Evolutionary conservation across 306 rosid species (phyloP).

Genomic region (Quercus glauca): DNA sequence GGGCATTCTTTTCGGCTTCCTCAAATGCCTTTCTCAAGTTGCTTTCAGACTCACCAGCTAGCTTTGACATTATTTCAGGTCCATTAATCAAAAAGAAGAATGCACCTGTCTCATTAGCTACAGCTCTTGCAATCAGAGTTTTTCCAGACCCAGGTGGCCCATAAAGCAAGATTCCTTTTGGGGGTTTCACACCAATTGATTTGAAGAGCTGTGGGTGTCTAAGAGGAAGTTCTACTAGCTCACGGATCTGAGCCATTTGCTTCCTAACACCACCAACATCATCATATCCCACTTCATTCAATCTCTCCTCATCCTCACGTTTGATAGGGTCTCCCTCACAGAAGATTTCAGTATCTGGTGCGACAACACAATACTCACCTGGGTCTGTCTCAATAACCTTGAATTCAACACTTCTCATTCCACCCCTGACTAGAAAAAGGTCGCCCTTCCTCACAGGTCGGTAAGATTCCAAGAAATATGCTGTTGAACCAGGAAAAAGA

Average conservation of each 20-base stretch:
- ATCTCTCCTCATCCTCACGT: slow-evolving; percentile 64
- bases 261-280: slow-evolving; percentile 78
- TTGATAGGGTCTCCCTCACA: slow-evolving; percentile 66
- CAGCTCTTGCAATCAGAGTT: slow-evolving; percentile 65
- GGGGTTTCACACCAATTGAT: slow-evolving; percentile 71
- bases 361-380: slow-evolving; percentile 60
- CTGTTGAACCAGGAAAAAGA: slow-evolving; percentile 23
- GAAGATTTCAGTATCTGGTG: slow-evolving; percentile 65
- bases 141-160: slow-evolving; percentile 80
- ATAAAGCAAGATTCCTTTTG: slow-evolving; percentile 68
- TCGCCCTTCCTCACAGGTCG: slow-evolving; percentile 64
- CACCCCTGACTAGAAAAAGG: slow-evolving; percentile 58
- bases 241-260: slow-evolving; percentile 82
- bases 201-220: slow-evolving; percentile 75
- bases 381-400: slow-evolving; percentile 62
- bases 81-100: slow-evolving; percentile 70
- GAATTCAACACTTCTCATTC: slow-evolving; percentile 64
- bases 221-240: slow-evolving; percentile 69
- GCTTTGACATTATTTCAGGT: slow-evolving; percentile 72
- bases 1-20: slow-evolving; percentile 74
- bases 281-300: slow-evolving; percentile 64
- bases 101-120: slow-evolving; percentile 76
- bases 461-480: slow-evolving; percentile 54
- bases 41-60: slow-evolving; percentile 75
- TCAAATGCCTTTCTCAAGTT: slow-evolving; percentile 72